phyloP scores from a whole-genome alignment of 2,329 filamentous ascomycete genomes.

The Aphanoascus verrucosus region DNA sequence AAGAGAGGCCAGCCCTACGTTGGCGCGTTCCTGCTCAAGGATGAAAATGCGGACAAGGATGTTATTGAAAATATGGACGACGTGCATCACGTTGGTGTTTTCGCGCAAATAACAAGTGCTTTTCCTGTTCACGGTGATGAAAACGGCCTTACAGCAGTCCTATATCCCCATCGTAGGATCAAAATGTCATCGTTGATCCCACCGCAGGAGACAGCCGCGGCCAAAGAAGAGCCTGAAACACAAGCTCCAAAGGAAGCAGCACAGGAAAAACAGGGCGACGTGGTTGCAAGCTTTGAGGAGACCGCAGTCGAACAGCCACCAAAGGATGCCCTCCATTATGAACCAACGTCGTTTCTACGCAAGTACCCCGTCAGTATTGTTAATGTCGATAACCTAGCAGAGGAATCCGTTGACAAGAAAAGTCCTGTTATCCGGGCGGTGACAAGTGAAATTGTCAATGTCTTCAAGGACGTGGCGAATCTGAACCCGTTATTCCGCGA shows the following conservation, averaged over 20 bases:
- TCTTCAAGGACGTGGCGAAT: constrained; percentile 91
- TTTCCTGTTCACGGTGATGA: constrained; percentile 79
- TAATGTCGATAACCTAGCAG: constrained; percentile 83
- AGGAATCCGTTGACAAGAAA: constrained; percentile 83
- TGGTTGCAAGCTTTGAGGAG: constrained; percentile 96
- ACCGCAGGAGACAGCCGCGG: constrained; percentile 39
- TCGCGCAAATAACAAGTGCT: constrained; percentile 93
- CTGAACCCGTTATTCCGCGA: constrained; percentile 93
- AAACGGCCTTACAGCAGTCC: constrained; percentile 74
- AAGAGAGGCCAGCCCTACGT: constrained; percentile 96
- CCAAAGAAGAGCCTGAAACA: constrained; percentile 26
- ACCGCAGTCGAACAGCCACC: constrained; percentile 49
- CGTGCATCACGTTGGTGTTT: constrained; percentile 91
- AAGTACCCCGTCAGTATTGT: constrained; percentile 89
- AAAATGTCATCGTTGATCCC: constrained; percentile 75
- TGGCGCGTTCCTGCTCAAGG: constrained; percentile 92
- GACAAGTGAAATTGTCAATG: constrained; percentile 95
- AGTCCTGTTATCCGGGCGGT: constrained; percentile 81
- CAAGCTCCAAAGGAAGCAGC: constrained; percentile 37
- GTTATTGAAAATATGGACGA: constrained; percentile 82
- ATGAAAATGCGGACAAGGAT: constrained; percentile 87
- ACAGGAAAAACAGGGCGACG: constrained; percentile 72
- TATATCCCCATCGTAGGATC: constrained; percentile 93
- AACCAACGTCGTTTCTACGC: constrained; percentile 81
- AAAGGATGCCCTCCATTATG: constrained; percentile 53